These are phyloP conservation scores for Vaccinium vitisidaea DNA, from an alignment of 148 eudicot species.

Conservation along the genomic window DNA sequence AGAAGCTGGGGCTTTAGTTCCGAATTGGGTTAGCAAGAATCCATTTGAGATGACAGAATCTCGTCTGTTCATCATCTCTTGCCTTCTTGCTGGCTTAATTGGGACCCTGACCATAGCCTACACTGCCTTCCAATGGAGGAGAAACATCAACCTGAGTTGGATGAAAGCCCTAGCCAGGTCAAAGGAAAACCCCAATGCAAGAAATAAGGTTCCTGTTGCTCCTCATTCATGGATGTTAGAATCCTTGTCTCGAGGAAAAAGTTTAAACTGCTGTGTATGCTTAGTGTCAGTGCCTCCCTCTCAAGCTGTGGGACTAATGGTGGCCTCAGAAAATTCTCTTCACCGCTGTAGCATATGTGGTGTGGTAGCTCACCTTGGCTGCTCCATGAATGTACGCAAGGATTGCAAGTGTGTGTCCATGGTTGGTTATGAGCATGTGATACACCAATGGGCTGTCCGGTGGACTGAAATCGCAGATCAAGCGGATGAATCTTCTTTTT, in stretches of 20 bases:
- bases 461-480: constrained; percentile 84
- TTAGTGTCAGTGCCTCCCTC: constrained; percentile 67
- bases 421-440: constrained; percentile 65
- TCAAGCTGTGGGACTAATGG: constrained; percentile 65
- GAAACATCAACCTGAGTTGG: constrained; percentile 84
- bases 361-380: constrained; percentile 75
- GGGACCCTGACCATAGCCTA: constrained; percentile 80
- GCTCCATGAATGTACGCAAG: constrained; percentile 68
- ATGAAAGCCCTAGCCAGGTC: constrained; percentile 96
- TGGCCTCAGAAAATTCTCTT: constrained; percentile 58
- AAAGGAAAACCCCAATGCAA: constrained; percentile 79
- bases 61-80: constrained; percentile 43
- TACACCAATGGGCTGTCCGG: constrained; percentile 93
- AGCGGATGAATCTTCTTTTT: constrained; percentile 74
- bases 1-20: constrained; percentile 46
- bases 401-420: constrained; percentile 92
- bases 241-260: constrained; percentile 66
- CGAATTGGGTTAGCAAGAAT: constrained; percentile 45
- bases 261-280: constrained; percentile 83
- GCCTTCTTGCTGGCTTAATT: constrained; percentile 76
- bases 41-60: constrained; percentile 66
- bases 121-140: constrained; percentile 96
- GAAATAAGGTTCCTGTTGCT: constrained; percentile 63
- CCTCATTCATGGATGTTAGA: constrained; percentile 82
- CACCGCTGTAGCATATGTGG: constrained; percentile 74